A percentile compares a stretch with the other conserved stretches of the same genome.
These are phyloP conservation scores for Ilex asprella DNA, from an alignment of 257 asterid species.

Conservation along the genomic window DNA sequence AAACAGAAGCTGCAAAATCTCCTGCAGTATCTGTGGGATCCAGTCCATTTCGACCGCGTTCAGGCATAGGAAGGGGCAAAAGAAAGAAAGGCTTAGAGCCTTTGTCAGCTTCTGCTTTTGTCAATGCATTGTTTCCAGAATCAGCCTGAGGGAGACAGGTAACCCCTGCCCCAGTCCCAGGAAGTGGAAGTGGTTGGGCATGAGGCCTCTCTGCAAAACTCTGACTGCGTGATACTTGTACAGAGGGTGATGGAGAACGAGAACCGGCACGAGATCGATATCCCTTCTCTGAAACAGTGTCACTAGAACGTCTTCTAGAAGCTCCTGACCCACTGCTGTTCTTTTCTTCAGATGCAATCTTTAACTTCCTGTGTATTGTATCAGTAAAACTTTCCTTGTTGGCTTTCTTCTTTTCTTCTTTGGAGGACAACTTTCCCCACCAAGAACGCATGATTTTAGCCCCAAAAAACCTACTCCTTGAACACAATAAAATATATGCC, in stretches of 20 bases:
- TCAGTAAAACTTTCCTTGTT: conserved; percentile 27
- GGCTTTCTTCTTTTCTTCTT: conserved; percentile 35
- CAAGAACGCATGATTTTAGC: conserved; percentile 34
- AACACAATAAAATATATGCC: neutral
- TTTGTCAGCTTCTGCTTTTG: conserved; percentile 18
- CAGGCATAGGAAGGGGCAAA: conserved; percentile 26
- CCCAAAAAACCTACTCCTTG: conserved; percentile 13
- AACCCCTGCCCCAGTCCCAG: conserved; percentile 14
- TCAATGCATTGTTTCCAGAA: conserved; percentile 22
- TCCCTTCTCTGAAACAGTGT: conserved; percentile 25
- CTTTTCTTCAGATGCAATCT: conserved; percentile 4
- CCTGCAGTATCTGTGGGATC: conserved; percentile 26
- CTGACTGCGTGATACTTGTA: conserved; percentile 29
- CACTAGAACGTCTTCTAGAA: conserved; percentile 25
- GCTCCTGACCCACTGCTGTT: conserved; percentile 27
- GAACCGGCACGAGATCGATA: conserved; percentile 27
- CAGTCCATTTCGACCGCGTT: conserved; percentile 9
- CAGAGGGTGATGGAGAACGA: conserved; percentile 28
- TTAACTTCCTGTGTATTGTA: conserved; percentile 27
- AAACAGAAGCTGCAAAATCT: conserved; percentile 28
- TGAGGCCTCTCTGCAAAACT: conserved; percentile 27
- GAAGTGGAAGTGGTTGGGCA: conserved; percentile 46
- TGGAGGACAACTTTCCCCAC: conserved; percentile 44
- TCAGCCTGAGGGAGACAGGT: conserved; percentile 12
- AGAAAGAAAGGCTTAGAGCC: conserved; percentile 18